A percentile compares a stretch with the other conserved stretches of the same genome.
Conservation (phyloP, 805 yeast genomes). For the Wickerhamiella shivajii region DNA sequence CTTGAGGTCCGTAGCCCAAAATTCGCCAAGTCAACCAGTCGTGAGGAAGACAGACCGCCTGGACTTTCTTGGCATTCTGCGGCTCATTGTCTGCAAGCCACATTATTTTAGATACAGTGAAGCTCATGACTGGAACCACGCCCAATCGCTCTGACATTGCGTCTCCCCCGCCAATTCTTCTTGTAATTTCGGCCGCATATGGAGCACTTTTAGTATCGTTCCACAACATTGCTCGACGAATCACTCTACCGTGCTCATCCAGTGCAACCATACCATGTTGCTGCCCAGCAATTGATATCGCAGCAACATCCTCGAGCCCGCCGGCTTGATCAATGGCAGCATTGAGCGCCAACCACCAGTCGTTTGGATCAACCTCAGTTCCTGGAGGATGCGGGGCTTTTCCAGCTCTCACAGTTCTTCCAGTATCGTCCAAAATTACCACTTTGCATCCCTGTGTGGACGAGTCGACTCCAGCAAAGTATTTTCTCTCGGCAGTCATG, state of each 20-base stretch:
- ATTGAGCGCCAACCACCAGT: slow-evolving; percentile 16
- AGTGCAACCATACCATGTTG: slow-evolving; percentile 19
- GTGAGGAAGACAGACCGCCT: slow-evolving; percentile 19
- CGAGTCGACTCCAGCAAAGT: slow-evolving; percentile 18
- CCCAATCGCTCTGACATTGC: slow-evolving; percentile 16
- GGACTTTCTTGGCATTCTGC: slow-evolving; percentile 13
- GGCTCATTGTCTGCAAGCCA: slow-evolving; percentile 20
- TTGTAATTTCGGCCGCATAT: slow-evolving; percentile 14
- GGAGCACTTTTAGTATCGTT: slow-evolving; percentile 18
- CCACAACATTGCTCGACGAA: slow-evolving; percentile 18
- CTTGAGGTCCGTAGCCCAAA: slow-evolving; percentile 17
- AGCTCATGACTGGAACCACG: slow-evolving; percentile 19
- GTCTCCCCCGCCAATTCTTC: slow-evolving; percentile 17
- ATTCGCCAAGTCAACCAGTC: slow-evolving; percentile 20
- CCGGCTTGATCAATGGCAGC: slow-evolving; percentile 14
- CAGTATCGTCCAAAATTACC: slow-evolving; percentile 13
- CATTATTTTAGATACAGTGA: slow-evolving; percentile 18
- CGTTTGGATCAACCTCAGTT: slow-evolving; percentile 18
- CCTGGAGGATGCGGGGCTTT: slow-evolving; percentile 17
- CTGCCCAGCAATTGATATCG: slow-evolving; percentile 19
- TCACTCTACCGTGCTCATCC: slow-evolving; percentile 12
- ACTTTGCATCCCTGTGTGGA: slow-evolving; percentile 20
- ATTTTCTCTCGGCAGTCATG: not conserved
- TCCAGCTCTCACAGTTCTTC: slow-evolving; percentile 12
- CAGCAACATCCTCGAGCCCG: slow-evolving; percentile 16